Evolutionary conservation across 345 rosid species (phyloP).

Genomic region (Aquilaria yunnanensis): DNA sequence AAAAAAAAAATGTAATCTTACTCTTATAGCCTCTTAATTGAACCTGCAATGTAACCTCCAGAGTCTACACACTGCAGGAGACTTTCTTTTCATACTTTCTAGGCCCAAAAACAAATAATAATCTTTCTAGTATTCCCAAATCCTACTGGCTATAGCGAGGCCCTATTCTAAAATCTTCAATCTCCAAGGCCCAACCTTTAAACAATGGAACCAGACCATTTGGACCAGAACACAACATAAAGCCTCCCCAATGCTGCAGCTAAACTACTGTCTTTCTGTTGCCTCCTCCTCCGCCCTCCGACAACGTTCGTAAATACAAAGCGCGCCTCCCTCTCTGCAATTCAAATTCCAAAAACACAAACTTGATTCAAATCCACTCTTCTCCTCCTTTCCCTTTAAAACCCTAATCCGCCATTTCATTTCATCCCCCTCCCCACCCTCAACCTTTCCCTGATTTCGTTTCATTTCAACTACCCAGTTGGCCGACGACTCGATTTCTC

Average conservation of each 20-base stretch:
- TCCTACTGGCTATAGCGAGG: too few species aligned
- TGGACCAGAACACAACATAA: not conserved
- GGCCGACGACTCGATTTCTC: not conserved
- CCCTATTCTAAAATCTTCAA: too few species aligned
- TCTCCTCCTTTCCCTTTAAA: not conserved
- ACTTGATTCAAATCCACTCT: not conserved
- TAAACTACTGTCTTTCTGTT: not conserved
- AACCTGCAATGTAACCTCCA: too few species aligned
- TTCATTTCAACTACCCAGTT: conserved; percentile 1
- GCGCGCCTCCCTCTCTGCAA: not conserved
- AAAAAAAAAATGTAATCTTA: too few species aligned
- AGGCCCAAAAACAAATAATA: too few species aligned
- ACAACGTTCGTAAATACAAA: not conserved
- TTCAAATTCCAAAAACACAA: conserved; percentile 1
- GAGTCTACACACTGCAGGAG: too few species aligned
- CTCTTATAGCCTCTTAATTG: too few species aligned
- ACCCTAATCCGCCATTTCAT: not conserved
- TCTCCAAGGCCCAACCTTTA: too few species aligned
- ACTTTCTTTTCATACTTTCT: too few species aligned
- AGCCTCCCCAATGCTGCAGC: not conserved
- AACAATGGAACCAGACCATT: too few species aligned
- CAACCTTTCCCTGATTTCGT: not conserved
- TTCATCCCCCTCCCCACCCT: not conserved
- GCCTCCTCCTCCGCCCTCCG: not conserved
- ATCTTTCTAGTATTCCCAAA: too few species aligned